These are phyloP conservation scores for Neonectria neomacrospora DNA, from an alignment of 2,329 filamentous ascomycete genomes.

Conservation along the genomic window DNA sequence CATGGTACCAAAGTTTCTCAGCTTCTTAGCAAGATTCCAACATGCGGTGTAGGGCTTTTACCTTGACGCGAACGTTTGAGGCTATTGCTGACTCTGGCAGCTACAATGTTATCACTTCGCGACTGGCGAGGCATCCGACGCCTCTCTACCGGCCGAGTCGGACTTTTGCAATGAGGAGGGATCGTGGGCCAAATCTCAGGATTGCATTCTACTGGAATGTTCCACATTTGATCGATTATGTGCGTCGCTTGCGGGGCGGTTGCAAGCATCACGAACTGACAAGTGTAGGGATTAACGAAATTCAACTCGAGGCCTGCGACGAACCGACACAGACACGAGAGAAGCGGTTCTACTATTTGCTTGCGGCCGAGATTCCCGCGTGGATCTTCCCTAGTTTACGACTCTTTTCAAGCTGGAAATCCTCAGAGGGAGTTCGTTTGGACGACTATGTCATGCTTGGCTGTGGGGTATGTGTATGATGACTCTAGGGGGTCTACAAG, in stretches of 20 bases:
- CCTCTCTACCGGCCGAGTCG: constrained; percentile 13
- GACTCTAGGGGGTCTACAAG: not conserved
- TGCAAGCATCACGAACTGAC: constrained; percentile 9
- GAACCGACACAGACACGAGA: constrained; percentile 47
- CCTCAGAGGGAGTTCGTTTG: constrained; percentile 44
- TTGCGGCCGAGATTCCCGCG: constrained; percentile 52
- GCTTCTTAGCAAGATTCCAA: constrained; percentile 14
- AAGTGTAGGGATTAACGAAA: constrained; percentile 45
- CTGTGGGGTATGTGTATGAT: constrained; percentile 44
- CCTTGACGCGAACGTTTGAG: not conserved
- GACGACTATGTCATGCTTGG: constrained; percentile 55
- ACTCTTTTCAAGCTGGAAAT: constrained; percentile 51
- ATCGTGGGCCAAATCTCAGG: constrained; percentile 17
- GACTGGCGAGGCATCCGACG: constrained; percentile 1
- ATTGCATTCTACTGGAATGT: constrained; percentile 33
- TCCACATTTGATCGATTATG: constrained; percentile 35
- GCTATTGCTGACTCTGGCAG: constrained; percentile 1
- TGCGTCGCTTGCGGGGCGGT: constrained; percentile 11
- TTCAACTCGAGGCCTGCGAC: constrained; percentile 49
- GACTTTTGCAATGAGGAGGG: constrained; percentile 30
- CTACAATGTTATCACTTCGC: constrained; percentile 16
- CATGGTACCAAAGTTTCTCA: constrained; percentile 3
- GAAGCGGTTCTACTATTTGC: constrained; percentile 47
- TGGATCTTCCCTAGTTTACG: constrained; percentile 50
- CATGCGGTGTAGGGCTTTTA: constrained; percentile 14